Base-by-base conservation (phyloP, 768 basidiomycete genomes). In the Dioszegia crocea region DNA sequence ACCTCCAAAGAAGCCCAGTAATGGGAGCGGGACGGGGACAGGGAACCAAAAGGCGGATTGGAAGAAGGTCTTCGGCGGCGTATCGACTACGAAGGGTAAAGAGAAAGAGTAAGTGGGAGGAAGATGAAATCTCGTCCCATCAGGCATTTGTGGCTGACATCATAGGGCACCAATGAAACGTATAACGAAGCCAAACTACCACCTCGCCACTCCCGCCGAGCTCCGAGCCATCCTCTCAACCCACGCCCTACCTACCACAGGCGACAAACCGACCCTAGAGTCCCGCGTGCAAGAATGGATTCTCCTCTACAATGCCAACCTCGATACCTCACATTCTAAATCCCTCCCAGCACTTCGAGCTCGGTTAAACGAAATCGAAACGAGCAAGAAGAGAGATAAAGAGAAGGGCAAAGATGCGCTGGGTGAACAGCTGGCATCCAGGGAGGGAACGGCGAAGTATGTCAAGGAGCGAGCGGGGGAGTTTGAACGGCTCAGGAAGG, bases 251-350 rank as follows among this genome's bases (percentile, higher is more conserved):
- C 51, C 67, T 2, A 70, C 71, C 0, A 46, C 49, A 14, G 75
- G 75, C 12, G 75, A 76, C 55, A 73, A 70, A 54, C 26, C 50
- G 0, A 43, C 59, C 2, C 63, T 76, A 8, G 44, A 57, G 16
- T 36, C 62, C 8, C 58, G 75, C 24, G 45, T 74, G 0, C 71
- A 71, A 59, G 61, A 74, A 52, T 76, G 73, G 73, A 76, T 76
- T n/a, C 62, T 73, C 19, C 58, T 76, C 5, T 73, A 61, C 63
- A 76, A 76, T 55, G 59, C 75, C 0, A 76, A 76, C 59, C 73
- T 76, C 60, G 75, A 76, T 48, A 71, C 73, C 0, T 66, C 66
- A 4, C 71, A 72, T 52, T 71, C 73, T 10, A 66, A 66, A 46
- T 70, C 73, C 9, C 38, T 74, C 9, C 57, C 63, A 21, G 62